Conservation (phyloP, 116 monocot species). For the Zostera marina region DNA sequence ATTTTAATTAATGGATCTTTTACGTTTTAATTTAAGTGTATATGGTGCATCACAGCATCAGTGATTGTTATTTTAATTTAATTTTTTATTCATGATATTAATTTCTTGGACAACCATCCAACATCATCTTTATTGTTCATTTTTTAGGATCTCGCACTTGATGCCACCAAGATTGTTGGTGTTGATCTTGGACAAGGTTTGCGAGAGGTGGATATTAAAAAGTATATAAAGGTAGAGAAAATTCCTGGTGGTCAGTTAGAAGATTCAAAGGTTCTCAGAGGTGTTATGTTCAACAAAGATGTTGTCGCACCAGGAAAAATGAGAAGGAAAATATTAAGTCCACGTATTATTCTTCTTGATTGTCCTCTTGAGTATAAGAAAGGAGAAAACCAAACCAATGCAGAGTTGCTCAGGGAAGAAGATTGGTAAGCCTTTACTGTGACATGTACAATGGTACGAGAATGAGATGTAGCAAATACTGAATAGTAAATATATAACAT, state of each 20-base stretch:
- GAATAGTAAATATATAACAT: background rate
- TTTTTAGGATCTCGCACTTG: conserved; percentile 89
- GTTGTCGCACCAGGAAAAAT: conserved; percentile 92
- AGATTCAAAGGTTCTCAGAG: conserved; percentile 83
- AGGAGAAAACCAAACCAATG: conserved; percentile 98
- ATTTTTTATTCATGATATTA: no score
- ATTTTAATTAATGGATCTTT: no score
- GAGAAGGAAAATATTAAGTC: conserved; percentile 79
- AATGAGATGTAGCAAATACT: background rate
- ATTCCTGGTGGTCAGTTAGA: conserved; percentile 93
- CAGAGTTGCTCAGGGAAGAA: conserved; percentile 82
- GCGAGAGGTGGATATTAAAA: conserved; percentile 83
- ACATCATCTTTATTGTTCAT: background rate
- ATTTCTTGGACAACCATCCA: no score
- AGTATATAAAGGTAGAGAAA: conserved; percentile 90
- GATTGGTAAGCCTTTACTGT: conserved; percentile 52
- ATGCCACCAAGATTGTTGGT: conserved; percentile 73
- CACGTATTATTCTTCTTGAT: conserved; percentile 87
- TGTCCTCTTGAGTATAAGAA: conserved; percentile 95
- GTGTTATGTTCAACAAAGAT: conserved; percentile 94
- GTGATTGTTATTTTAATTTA: no score
- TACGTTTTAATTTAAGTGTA: no score
- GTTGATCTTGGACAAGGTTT: conserved; percentile 88
- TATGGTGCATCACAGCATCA: no score
- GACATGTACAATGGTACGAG: background rate